Percentiles rank a stretch among this genome's conserved stretches.
These are phyloP conservation scores for Pseudozyma flocculosa DNA, from an alignment of 1,284 basidiomycete species.

Conservation along the genomic window DNA sequence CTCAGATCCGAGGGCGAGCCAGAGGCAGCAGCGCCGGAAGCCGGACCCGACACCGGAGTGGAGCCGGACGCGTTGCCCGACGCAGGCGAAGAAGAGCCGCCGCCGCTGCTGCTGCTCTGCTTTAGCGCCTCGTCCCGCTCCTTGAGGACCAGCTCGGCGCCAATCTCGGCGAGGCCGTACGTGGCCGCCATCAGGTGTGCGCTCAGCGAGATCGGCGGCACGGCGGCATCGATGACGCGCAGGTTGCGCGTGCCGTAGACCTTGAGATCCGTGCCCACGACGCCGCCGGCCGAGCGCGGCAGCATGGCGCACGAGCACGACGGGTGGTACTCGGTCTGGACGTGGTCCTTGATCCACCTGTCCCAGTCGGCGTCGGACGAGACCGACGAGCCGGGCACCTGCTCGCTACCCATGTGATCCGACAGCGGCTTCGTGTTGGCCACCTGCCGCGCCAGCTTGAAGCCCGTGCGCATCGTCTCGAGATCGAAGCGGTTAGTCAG, in stretches of 20 bases:
- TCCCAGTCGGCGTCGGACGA: slow-evolving; percentile 63
- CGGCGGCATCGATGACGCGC: slow-evolving; percentile 34
- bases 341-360: slow-evolving; percentile 59
- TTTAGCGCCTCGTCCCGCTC: slow-evolving; percentile 1
- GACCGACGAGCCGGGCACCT: slow-evolving; percentile 18
- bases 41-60: too few species aligned
- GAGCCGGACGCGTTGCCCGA: too few species aligned
- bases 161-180: slow-evolving; percentile 63
- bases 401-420: slow-evolving; percentile 17
- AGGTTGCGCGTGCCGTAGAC: slow-evolving; percentile 50
- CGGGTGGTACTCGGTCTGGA: slow-evolving; percentile 63
- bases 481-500: slow-evolving; percentile 61
- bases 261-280: slow-evolving; percentile 38
- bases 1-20: too few species aligned
- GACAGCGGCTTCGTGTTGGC: slow-evolving; percentile 45
- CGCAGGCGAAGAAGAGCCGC: too few species aligned
- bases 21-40: too few species aligned
- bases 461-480: slow-evolving; percentile 65
- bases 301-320: slow-evolving; percentile 56
- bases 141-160: slow-evolving; percentile 31
- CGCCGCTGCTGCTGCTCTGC: too few species aligned
- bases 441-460: slow-evolving; percentile 64
- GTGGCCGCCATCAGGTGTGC: slow-evolving; percentile 64
- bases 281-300: slow-evolving; percentile 43
- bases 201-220: slow-evolving; percentile 57